Percentiles rank a stretch among this genome's conserved stretches.
These are phyloP conservation scores for Psilocybe azurescens DNA, from an alignment of 768 basidiomycete species.

Conservation along the genomic window DNA sequence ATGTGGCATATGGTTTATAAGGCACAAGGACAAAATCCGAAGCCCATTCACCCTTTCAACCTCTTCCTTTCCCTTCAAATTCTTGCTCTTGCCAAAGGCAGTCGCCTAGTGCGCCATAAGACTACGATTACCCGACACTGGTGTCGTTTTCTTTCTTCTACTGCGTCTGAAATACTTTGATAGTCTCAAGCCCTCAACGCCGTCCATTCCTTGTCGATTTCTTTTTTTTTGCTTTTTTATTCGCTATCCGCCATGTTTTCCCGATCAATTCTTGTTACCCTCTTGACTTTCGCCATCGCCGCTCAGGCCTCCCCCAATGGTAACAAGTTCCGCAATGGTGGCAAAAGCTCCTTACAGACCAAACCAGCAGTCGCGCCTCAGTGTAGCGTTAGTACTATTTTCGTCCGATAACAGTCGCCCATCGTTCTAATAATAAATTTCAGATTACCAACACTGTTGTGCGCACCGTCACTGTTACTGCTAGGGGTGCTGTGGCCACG, in stretches of 20 bases:
- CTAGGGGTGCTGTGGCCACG: constrained; percentile 27
- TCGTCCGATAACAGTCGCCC: background rate
- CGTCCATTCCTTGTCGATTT: constrained; percentile 23
- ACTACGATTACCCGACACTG: constrained; percentile 56
- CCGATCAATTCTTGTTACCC: constrained; percentile 42
- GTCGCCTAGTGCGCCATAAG: constrained; percentile 50
- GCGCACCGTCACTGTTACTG: constrained; percentile 43
- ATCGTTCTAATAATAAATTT: constrained; percentile 16
- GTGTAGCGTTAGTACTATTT: constrained; percentile 27
- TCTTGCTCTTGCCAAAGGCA: constrained; percentile 30
- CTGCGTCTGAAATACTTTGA: constrained; percentile 30
- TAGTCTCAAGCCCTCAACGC: constrained; percentile 31
- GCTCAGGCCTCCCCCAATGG: constrained; percentile 37
- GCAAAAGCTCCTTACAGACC: constrained; percentile 6
- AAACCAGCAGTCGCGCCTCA: constrained; percentile 15
- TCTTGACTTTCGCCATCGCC: constrained; percentile 43
- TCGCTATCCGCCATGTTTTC: constrained; percentile 44
- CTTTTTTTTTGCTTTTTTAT: constrained; percentile 17
- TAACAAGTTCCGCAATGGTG: constrained; percentile 4
- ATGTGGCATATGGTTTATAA: constrained; percentile 17
- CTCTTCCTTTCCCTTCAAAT: constrained; percentile 21
- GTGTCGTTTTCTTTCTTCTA: constrained; percentile 51
- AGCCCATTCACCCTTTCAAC: constrained; percentile 19
- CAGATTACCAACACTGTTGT: constrained; percentile 31
- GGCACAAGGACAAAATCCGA: constrained; percentile 14